Conservation (phyloP, 305 asterid genomes). For the Fraxinus baroniana region DNA sequence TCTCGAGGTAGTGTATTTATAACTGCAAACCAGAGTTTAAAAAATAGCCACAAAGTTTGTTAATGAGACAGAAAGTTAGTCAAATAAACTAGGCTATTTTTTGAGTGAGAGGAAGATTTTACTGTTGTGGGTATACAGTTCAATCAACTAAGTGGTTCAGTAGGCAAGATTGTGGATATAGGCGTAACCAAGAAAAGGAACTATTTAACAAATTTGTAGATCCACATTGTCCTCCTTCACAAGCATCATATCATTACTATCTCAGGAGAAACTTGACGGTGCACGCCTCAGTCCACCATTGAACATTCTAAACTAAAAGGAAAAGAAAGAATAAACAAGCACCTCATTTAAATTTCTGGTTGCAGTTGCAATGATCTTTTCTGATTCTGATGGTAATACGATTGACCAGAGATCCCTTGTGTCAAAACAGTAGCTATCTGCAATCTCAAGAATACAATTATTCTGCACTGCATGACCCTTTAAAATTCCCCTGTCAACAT, state of each 20-base stretch:
- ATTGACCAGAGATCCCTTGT: conserved; percentile 77
- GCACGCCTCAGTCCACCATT: not conserved
- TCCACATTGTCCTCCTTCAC: not conserved
- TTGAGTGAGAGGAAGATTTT: not conserved
- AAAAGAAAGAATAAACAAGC: conserved; percentile 24
- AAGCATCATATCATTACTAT: conserved; percentile 11
- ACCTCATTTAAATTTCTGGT: conserved; percentile 84
- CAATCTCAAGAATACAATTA: conserved; percentile 44
- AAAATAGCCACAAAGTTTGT: not conserved
- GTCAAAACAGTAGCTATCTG: conserved; percentile 68
- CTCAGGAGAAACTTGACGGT: conserved; percentile 9
- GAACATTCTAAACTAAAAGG: conserved; percentile 4
- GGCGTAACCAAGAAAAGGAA: not conserved
- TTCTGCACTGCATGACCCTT: conserved; percentile 76
- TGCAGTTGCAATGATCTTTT: conserved; percentile 74
- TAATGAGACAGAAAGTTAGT: not conserved
- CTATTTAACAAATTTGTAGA: conserved; percentile 3
- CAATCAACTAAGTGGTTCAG: conserved; percentile 2
- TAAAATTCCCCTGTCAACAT: conserved; percentile 53
- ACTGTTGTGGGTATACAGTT: not conserved
- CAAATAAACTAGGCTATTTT: not conserved
- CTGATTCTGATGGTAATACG: conserved; percentile 82
- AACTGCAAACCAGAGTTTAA: not conserved
- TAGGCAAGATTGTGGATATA: not conserved
- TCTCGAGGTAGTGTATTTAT: not conserved